phyloP scores from a whole-genome alignment of 805 yeast species.

The Blastobotrys chiropterorum region DNA sequence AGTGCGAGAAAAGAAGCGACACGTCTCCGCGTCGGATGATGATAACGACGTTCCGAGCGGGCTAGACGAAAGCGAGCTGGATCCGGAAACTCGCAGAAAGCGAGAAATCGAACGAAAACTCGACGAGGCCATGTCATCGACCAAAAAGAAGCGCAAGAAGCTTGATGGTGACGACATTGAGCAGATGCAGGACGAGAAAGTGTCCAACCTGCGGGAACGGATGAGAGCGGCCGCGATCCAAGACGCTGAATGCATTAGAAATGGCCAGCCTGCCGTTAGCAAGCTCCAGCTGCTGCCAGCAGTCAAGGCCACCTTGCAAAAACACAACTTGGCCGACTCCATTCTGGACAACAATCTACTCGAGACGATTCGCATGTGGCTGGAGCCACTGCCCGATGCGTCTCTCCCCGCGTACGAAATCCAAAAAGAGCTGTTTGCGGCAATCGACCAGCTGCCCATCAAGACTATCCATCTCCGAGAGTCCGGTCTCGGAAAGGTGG shows the following conservation, averaged over 20 bases:
- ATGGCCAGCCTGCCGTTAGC: constrained; percentile 63
- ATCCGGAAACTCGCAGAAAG: constrained; percentile 45
- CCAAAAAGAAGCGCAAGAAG: constrained; percentile 39
- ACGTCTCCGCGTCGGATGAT: constrained; percentile 10
- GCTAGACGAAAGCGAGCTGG: constrained; percentile 25
- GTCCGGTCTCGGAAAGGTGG: constrained; percentile 87
- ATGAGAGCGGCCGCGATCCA: constrained; percentile 72
- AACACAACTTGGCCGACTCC: constrained; percentile 83
- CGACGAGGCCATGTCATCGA: constrained; percentile 68
- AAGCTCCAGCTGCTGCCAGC: constrained; percentile 75
- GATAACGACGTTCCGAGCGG: constrained; percentile 20
- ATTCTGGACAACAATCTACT: constrained; percentile 88
- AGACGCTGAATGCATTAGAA: constrained; percentile 46
- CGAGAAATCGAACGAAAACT: constrained; percentile 75
- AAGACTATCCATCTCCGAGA: constrained; percentile 94
- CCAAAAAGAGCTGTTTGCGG: constrained; percentile 76
- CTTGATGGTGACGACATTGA: constrained; percentile 92
- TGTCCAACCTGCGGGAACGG: constrained; percentile 71
- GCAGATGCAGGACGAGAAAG: constrained; percentile 88
- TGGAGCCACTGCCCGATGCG: constrained; percentile 97
- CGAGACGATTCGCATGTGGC: constrained; percentile 93
- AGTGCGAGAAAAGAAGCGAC: constrained; percentile 13
- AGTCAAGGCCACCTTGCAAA: constrained; percentile 68
- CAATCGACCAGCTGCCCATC: constrained; percentile 75
- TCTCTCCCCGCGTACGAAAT: constrained; percentile 96